Base-by-base conservation (phyloP, 2,329 filamentous ascomycete species). In the Claviceps arundinis region DNA sequence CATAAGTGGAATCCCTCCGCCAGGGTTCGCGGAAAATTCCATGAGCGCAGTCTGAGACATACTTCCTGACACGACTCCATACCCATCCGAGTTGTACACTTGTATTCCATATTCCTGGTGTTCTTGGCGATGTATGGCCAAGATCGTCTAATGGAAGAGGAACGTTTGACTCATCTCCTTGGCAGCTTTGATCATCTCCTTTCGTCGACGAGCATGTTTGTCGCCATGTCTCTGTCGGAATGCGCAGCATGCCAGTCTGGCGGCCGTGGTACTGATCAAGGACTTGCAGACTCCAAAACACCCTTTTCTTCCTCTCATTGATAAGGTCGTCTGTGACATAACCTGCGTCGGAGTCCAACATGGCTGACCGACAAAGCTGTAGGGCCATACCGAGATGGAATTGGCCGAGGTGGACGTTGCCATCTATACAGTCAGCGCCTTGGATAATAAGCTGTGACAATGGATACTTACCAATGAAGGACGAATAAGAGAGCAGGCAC, bases 201-300 rank as follows among this genome's bases (percentile, higher is more conserved):
- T 56, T 54, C 1, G 54, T 51, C 1, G 64, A 61, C 1, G 62
- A 58, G 54, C 66, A 60, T 24, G 60, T 56, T 50, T 72, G 62
- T 38, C 72, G 67, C 60, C 71, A 64, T 1, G 69, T 67, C 4
- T 74, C 71, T 0, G 66, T 68, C 0, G 71, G 66, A 0, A 69
- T 59, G 40, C 67, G 70, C 22, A 75, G 56, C 0, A 73, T 65
- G 1, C 72, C 70, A 4, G 64, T 68, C 45, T 75, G 72, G 7
- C 70, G 67, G 1, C 74, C 74, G 43, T 76, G 76, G 0, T 66
- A 70, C 48, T 76, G 73, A 50, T 77, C 73, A 0, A 77, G 67
- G 2, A 73, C 59, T 50, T 76, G 72, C 0, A 77, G 62, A 50
- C 73, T 76, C 74, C 74, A 77, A 37, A 76, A 77, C 0, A 76